Conservation (phyloP, 208 protist genomes). For the Acanthamoeba triangularis region DNA sequence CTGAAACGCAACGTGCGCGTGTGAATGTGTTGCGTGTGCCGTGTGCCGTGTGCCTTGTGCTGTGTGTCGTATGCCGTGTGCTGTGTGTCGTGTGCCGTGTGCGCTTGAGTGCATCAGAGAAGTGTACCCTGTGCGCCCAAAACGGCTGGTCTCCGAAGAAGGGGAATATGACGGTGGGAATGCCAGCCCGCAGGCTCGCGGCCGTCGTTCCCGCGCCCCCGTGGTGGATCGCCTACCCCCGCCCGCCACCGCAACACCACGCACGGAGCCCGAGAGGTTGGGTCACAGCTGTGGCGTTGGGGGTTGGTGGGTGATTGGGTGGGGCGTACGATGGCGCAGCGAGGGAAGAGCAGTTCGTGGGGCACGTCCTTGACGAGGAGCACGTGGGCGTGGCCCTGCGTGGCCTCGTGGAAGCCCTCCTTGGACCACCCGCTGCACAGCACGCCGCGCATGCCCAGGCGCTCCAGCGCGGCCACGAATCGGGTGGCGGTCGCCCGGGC, state of each 20-base stretch:
- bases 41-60: no score
- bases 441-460: background rate
- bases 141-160: background rate
- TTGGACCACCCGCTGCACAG: background rate
- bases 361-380: background rate
- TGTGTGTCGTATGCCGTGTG: no score
- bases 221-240: constrained; percentile 12
- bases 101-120: no score
- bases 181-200: background rate
- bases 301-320: no score
- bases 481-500: background rate
- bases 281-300: no score
- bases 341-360: background rate
- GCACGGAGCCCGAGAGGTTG: no score
- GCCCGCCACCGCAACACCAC: no score
- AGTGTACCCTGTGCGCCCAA: background rate
- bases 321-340: background rate
- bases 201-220: background rate
- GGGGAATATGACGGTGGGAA: background rate
- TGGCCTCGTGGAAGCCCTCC: background rate
- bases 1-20: background rate
- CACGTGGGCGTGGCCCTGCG: background rate
- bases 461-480: background rate
- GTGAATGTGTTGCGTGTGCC: no score
- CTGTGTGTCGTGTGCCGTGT: no score